Percentiles rank a stretch among this genome's conserved stretches.
Conservation (phyloP, 2,329 filamentous ascomycete genomes). For the Ascochyta clinopodiicola region DNA sequence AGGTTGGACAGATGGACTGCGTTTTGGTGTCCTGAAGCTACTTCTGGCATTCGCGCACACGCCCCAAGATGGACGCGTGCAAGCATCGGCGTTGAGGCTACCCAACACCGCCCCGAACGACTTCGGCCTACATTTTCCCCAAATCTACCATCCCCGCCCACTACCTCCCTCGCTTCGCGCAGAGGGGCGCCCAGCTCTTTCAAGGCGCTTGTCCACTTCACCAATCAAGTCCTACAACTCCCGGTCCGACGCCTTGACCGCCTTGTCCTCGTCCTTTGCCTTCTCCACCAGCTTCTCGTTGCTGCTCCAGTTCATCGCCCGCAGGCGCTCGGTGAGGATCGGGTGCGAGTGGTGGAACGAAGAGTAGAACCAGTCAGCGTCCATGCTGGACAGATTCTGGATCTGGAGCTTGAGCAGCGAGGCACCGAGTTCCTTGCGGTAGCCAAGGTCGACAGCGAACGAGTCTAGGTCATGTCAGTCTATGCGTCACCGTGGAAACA, state of each 20-base stretch:
- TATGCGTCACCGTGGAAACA: background rate
- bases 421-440: slow-evolving; percentile 79
- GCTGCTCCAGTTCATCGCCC: slow-evolving; percentile 86
- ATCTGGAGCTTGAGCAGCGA: slow-evolving; percentile 97
- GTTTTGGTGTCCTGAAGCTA: background rate
- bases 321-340: slow-evolving; percentile 90
- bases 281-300: slow-evolving; percentile 61
- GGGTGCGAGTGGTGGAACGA: slow-evolving; percentile 99
- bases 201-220: background rate
- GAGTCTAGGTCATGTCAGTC: slow-evolving; percentile 60
- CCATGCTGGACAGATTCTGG: slow-evolving; percentile 98
- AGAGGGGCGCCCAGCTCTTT: background rate
- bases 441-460: slow-evolving; percentile 86
- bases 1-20: too few relatives aligned
- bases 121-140: background rate
- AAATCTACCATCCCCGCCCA: background rate
- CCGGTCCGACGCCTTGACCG: slow-evolving; percentile 74
- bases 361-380: slow-evolving; percentile 97
- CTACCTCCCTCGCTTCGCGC: background rate
- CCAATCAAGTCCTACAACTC: slow-evolving; percentile 66
- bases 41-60: background rate
- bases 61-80: background rate
- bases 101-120: background rate
- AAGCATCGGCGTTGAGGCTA: background rate
- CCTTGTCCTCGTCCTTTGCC: slow-evolving; percentile 62